phyloP scores from a whole-genome alignment of 352 stramenopile genomes.

The Globisporangium splendens region DNA sequence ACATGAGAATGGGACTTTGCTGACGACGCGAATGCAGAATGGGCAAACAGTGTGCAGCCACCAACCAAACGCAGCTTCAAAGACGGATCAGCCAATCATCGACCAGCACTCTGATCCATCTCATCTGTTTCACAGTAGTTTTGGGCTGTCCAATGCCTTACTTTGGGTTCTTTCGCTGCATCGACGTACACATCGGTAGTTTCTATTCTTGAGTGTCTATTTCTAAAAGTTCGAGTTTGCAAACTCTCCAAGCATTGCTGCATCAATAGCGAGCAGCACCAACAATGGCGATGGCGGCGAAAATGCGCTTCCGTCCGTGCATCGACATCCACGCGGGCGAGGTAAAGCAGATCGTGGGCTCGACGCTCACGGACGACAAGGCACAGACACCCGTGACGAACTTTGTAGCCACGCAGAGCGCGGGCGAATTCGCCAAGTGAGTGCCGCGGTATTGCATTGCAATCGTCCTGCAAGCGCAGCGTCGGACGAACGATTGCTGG shows the following conservation, averaged over 20 bases:
- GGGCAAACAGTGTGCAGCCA: not conserved
- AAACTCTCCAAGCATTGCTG: not conserved
- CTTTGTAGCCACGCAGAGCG: constrained; percentile 84
- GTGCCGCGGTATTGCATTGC: constrained; percentile 4
- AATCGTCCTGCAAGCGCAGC: not conserved
- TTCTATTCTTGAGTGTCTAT: not conserved
- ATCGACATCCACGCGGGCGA: constrained; percentile 97
- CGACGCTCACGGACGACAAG: constrained; percentile 89
- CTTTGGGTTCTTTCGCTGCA: not conserved
- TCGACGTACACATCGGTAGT: not conserved
- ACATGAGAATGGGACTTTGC: not conserved
- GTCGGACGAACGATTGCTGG: not conserved
- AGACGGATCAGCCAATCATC: not conserved
- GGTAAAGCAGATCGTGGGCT: constrained; percentile 99
- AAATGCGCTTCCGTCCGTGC: constrained; percentile 96
- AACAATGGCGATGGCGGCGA: constrained; percentile 2
- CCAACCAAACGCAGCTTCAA: constrained; percentile 9
- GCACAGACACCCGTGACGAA: constrained; percentile 84
- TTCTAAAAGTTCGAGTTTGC: not conserved
- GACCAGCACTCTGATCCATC: not conserved
- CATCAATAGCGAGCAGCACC: not conserved
- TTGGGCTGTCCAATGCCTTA: not conserved
- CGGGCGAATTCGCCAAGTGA: constrained; percentile 72
- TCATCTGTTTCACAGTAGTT: not conserved
- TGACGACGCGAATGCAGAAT: not conserved